Evolutionary conservation across 441 rosid species (phyloP), one percentile per base, ranked within the genome.

Genomic region (Erysimum pusillum): DNA sequence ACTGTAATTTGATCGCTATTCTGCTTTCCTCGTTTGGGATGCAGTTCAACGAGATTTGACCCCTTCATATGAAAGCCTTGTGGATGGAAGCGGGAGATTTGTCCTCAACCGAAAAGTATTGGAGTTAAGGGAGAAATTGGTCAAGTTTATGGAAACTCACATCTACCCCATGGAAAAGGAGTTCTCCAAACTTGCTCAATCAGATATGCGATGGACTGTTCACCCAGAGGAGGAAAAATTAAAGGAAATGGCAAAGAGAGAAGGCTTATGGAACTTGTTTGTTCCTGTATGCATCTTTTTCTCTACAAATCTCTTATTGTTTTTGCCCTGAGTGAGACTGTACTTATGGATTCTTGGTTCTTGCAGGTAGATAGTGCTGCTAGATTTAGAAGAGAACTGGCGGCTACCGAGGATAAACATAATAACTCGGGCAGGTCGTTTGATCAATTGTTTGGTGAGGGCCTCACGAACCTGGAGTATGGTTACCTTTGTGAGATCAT

Each of bases 401-500:
- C 93, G 6, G 84, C 71, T 81, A 76, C 63, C 44, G 88, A 83
- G 44, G 81, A 79, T 53, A 64, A 71, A 74, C 68, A 71, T 80
- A 41, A 75, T 68, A 18, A 64, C 36, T 75, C 83, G 8, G 70
- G 54, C 63, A 76, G 35, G 61, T 71, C 73, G 4, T 74, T 63
- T 74, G 89, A 85, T 84, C 85, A 67, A 28, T 85, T 91, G 71
- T 84, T 96, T 69, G 99, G 99, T 25, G 94, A 87, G 39, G 98
- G 98, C 44, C 97, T 96, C 67, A 88, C 97, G n/a, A 96, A 96
- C 84, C 90, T 89, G 67, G 97, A 96, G 82, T 93, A 96, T 76
- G 97, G 97, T 52, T 87, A 87, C 86, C 94, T 96, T 54, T 96
- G 99, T 83, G 99, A 93, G 89, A 90, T 96, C 77, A 91, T 92